Base-by-base conservation (phyloP, 371 early-diverging fungal genomes). In the Mortierella sp. region DNA sequence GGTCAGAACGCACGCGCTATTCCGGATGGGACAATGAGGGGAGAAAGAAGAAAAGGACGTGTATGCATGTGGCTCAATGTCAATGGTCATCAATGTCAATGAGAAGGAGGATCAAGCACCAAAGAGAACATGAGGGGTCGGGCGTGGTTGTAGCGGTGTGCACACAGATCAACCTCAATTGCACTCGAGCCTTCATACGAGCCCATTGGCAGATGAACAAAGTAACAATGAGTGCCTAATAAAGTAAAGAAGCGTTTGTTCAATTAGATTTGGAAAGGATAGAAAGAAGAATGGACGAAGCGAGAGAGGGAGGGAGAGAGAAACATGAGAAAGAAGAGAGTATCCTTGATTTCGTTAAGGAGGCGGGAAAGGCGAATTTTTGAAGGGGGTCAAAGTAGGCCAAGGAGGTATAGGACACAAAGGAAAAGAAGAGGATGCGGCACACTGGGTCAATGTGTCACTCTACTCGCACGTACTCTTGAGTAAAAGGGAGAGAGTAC, bases 361-460 rank as follows among this genome's bases (percentile, higher is more conserved):
- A 54, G 73, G 47, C 48, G 60, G 65, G 73, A 71, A 45, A 70
- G n/a, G 77, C 34, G 68, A 76, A 0, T 24, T 11, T 19, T 52
- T 72, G 52, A 54, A 52, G 54, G 73, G 50, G 50, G 50, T 16
- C 34, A 73, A 31, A 11, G 16, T 34, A 47, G 28, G 52, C 9
- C 48, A 71, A 44, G 47, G 72, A 48, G 48, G 47, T 28, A 47
- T 48, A 21, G 16, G 34, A 34, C 21, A 19, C 34, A 19, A 14
- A 19, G 45, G 47, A 48, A 19, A 13, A 45, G 71, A 28, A 24
- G 9, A 34, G 10, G 34, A 16, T 34, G 63, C 68, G 24, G 38
- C 44, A 42, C 44, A 24, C 21, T 63, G 65, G 21, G 38, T 34
- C 65, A 38, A 63, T 63, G 19, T 63, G 65, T 34, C 60, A 31